phyloP scores from a whole-genome alignment of 2,329 filamentous ascomycete species.

The Penicillium polonicum region DNA sequence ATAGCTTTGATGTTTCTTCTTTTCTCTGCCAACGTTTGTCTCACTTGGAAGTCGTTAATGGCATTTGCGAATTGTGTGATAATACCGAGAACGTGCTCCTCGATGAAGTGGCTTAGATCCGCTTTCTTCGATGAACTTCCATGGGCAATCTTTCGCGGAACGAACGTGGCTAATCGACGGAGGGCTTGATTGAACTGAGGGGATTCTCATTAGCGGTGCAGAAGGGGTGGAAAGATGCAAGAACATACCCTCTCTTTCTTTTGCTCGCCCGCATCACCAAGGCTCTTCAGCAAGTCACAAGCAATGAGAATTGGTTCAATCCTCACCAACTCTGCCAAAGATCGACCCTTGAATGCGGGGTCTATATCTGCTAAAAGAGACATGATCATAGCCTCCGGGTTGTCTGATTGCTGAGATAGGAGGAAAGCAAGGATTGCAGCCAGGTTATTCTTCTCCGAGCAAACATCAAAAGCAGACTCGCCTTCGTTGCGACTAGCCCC shows the following conservation, averaged over 20 bases:
- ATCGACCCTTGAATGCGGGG: conserved; percentile 64
- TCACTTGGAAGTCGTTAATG: conserved; percentile 66
- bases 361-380: conserved; percentile 67
- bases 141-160: conserved; percentile 50
- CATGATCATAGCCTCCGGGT: conserved; percentile 67
- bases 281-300: conserved; percentile 77
- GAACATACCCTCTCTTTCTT: conserved; percentile 45
- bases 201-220: neutral
- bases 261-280: conserved; percentile 64
- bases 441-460: conserved; percentile 59
- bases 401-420: conserved; percentile 59
- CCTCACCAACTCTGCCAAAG: conserved; percentile 67
- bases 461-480: conserved; percentile 60
- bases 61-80: conserved; percentile 77
- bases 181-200: conserved; percentile 52
- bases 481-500: conserved; percentile 63
- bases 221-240: conserved; percentile 47
- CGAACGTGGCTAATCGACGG: conserved; percentile 51
- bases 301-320: conserved; percentile 73
- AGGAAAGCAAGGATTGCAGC: conserved; percentile 59
- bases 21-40: conserved; percentile 65
- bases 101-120: conserved; percentile 70
- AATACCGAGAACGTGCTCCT: conserved; percentile 80
- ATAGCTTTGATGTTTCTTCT: conserved; percentile 76
- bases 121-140: conserved; percentile 49